Evolutionary conservation across 2,329 filamentous ascomycete genomes (phyloP).

Genomic region (Zasmidium angulare): DNA sequence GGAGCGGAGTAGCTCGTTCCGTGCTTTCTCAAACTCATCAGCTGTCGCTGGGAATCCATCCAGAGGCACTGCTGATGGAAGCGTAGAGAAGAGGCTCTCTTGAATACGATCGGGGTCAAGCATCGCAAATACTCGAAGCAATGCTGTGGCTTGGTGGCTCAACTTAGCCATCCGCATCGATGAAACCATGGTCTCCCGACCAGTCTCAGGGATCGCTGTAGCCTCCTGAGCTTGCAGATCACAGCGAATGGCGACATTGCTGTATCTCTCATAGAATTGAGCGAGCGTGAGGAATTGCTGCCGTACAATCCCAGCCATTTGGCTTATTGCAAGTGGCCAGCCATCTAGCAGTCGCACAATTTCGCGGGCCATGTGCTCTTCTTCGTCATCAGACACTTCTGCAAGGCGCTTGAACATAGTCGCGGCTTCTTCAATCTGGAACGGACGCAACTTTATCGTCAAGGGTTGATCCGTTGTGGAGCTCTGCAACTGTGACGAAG

Average conservation of each 20-base stretch:
- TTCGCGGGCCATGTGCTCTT: not conserved
- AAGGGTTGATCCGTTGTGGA: not conserved
- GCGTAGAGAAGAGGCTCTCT: not conserved
- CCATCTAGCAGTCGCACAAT: not conserved
- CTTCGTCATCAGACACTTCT: not conserved
- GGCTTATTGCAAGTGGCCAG: conserved; percentile 10
- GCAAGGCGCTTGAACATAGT: not conserved
- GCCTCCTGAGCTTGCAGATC: not conserved
- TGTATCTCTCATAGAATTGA: conserved; percentile 1
- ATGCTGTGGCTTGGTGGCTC: not conserved
- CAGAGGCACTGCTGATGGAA: not conserved
- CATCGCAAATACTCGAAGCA: conserved; percentile 3
- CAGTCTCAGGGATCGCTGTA: not conserved
- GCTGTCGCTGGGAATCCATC: not conserved
- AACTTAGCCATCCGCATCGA: conserved; percentile 3
- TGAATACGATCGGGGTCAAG: conserved; percentile 12
- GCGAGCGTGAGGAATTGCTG: not conserved
- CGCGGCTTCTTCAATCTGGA: not conserved
- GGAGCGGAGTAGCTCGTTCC: not conserved
- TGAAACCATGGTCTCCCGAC: not conserved
- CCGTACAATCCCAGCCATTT: conserved; percentile 6
- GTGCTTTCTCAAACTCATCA: not conserved
- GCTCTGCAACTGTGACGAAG: not conserved
- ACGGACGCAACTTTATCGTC: not conserved
- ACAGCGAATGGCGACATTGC: not conserved